These are phyloP conservation scores for Capsicum baccatum DNA, from an alignment of 257 asterid genomes.

Conservation along the genomic window DNA sequence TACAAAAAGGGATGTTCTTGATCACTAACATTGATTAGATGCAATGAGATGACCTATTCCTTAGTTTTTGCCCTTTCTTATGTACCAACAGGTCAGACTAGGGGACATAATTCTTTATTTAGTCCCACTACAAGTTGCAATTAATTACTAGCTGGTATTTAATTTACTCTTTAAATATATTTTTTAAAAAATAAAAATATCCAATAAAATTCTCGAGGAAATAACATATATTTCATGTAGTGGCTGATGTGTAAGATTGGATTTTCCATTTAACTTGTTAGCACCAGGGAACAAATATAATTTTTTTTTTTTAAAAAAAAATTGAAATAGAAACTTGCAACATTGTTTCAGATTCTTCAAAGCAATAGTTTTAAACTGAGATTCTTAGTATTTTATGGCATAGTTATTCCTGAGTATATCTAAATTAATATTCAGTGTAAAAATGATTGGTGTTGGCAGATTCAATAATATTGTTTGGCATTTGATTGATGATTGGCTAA, in stretches of 20 bases:
- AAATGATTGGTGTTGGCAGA: background rate
- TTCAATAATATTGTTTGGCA: background rate
- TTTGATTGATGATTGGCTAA: background rate
- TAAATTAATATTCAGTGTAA: background rate
- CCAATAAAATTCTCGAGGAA: background rate
- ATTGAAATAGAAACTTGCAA: background rate
- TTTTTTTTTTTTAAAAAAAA: too few species aligned
- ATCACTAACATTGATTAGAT: background rate
- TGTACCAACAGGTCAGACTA: background rate
- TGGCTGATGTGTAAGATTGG: background rate
- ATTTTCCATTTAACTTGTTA: background rate
- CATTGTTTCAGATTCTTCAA: background rate
- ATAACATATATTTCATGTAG: background rate
- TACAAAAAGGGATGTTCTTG: background rate
- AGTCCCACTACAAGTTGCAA: conserved; percentile 9
- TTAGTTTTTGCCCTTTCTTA: background rate
- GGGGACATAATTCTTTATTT: conserved; percentile 1
- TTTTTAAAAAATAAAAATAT: background rate
- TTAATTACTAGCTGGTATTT: too few species aligned
- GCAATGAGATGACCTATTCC: background rate
- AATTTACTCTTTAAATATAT: background rate
- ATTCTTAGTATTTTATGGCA: background rate
- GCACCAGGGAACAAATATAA: too few species aligned
- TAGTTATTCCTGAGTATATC: background rate
- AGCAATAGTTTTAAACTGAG: background rate